Conservation (phyloP, 257 asterid species). For the Perilla frutescens region DNA sequence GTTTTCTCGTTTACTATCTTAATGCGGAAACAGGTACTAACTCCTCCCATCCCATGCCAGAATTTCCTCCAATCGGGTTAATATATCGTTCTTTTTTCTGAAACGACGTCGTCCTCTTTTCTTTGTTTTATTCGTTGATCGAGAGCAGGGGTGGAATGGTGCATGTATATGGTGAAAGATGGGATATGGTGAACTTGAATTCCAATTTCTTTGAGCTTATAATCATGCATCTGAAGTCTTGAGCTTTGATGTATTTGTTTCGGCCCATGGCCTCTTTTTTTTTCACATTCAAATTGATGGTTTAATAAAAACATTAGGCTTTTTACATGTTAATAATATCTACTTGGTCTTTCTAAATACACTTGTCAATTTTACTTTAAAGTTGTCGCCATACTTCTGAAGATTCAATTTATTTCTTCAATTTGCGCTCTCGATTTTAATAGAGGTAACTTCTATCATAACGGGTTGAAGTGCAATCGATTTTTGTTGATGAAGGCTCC, state of each 20-base stretch:
- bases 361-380: too few relatives aligned
- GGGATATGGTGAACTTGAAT: neutral
- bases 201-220: neutral
- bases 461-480: too few relatives aligned
- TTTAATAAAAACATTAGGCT: too few relatives aligned
- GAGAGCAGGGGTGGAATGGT: neutral
- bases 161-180: neutral
- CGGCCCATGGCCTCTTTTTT: slow-evolving; percentile 4
- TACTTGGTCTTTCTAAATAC: too few relatives aligned
- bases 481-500: too few relatives aligned
- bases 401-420: too few relatives aligned
- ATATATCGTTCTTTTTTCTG: neutral
- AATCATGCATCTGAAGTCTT: too few relatives aligned
- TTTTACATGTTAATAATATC: too few relatives aligned
- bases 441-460: too few relatives aligned
- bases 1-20: slow-evolving; percentile 10
- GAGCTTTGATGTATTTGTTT: neutral
- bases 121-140: neutral
- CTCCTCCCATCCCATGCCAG: neutral
- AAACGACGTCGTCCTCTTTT: neutral
- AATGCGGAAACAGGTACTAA: slow-evolving; percentile 32
- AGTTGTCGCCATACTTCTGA: too few relatives aligned
- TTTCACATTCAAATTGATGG: too few relatives aligned
- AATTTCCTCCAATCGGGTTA: neutral
- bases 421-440: too few relatives aligned